These are phyloP conservation scores for Malus hybrid DNA, from an alignment of 331 rosid genomes.

Conservation along the genomic window DNA sequence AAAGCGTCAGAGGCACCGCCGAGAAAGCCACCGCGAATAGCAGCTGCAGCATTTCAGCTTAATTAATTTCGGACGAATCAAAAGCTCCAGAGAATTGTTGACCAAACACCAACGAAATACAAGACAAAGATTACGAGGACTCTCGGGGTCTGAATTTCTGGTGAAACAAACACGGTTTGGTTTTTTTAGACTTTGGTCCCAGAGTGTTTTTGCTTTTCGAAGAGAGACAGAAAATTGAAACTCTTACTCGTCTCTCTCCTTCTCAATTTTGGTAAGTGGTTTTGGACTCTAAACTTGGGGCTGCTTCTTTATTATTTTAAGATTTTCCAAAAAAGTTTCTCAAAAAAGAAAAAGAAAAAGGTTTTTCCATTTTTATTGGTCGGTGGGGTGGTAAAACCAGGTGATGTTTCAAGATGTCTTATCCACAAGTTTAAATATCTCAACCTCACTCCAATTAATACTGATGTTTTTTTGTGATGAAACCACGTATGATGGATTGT, in stretches of 20 bases:
- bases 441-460: too few relatives aligned
- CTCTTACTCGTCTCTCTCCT: neutral
- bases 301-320: neutral
- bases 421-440: too few relatives aligned
- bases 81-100: neutral
- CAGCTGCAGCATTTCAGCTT: conserved; percentile 50
- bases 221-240: neutral
- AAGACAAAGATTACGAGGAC: neutral
- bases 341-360: too few relatives aligned
- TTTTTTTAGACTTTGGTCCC: neutral
- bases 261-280: neutral
- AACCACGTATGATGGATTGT: too few relatives aligned
- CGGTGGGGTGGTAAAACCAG: neutral
- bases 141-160: neutral
- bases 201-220: neutral
- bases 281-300: neutral
- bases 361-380: neutral
- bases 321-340: too few relatives aligned
- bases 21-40: conserved; percentile 69
- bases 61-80: neutral
- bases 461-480: too few relatives aligned
- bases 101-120: neutral
- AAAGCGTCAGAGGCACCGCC: conserved; percentile 64
- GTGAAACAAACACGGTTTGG: neutral
- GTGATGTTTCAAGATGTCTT: neutral